Base-by-base conservation (phyloP, 257 asterid species). In the Solanum chilense region DNA sequence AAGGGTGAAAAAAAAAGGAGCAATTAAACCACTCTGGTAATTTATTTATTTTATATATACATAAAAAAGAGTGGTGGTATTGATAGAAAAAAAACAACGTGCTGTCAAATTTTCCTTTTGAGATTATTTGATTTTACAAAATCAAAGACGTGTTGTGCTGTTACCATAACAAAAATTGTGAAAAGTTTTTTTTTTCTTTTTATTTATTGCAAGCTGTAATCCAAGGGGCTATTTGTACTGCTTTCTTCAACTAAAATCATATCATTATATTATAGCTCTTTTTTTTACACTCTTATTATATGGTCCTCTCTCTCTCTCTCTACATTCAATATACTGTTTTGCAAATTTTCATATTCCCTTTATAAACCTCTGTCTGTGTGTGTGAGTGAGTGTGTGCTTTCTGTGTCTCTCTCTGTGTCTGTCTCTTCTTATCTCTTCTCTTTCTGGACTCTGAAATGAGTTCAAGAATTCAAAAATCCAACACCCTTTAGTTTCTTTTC, bases 61-160 rank as follows among this genome's bases (percentile, higher is more conserved):
- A 3, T 15, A 2, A 2, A 4, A 4, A 69, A 69, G 66, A 23
- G 87, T 44, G 84, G 84, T 47, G 20, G 44, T 80, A 80, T 80
- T 80, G 66, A 47, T 37, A 45, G 27, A 47, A 80, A 80, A 80
- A 80, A 56, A 75, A 80, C 42, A 80, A 80, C 44, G 84, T 80
- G 84, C 84, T 80, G 68, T 86, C 42, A 41, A 62, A n/a, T 27
- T 83, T 20, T 41, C 7, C 31, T 49, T 82, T 33, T 88, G 69
- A 20, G 75, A 15, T 2, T 2, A 33, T 91, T 92, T 80, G 71
- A 49, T 82, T 86, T 88, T 89, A 33, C 86, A 47, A 86, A 88
- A 90, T 89, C 90, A 58, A 89, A 90, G 91, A 91, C 93, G 93
- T 91, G 95, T 90, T 91, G 94, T 89, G 93, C 93, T 93, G 95